Evolutionary conservation across 805 yeast species (phyloP).

Genomic region (Priceomyces melissophilus): DNA sequence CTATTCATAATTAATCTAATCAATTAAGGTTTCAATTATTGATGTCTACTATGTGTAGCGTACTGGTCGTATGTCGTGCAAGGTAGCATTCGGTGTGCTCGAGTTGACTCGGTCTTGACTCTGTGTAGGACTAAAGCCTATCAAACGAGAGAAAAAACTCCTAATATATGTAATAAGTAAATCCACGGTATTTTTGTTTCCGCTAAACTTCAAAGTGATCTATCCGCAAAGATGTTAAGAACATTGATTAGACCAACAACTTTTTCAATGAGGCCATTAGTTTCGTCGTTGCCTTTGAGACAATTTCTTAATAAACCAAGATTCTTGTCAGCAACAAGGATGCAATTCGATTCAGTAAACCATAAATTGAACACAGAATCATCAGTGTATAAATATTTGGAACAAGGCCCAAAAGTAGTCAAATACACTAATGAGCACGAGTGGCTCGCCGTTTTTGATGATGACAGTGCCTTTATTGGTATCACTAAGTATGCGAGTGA

Average conservation of each 20-base stretch:
- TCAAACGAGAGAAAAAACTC: no score
- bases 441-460: conserved; percentile 85
- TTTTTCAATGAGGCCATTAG: not conserved
- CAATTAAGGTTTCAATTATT: no score
- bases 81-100: no score
- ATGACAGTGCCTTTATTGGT: conserved; percentile 81
- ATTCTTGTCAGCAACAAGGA: conserved; percentile 7
- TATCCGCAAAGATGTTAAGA: not conserved
- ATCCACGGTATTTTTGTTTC: not conserved
- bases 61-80: no score
- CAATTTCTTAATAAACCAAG: conserved; percentile 2
- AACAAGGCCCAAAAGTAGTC: conserved; percentile 44
- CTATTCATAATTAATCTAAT: no score
- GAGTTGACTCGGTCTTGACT: conserved; percentile 5
- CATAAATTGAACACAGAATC: conserved; percentile 37
- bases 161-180: not conserved
- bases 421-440: conserved; percentile 89
- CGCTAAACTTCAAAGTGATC: not conserved
- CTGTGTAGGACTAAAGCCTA: not conserved
- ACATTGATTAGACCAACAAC: not conserved
- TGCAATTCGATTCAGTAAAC: conserved; percentile 26
- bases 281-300: not conserved
- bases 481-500: conserved; percentile 94
- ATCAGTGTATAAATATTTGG: conserved; percentile 35
- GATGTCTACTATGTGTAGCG: no score